Evolutionary conservation across 169 alveolate genomes (phyloP).

Genomic region (Cryptosporidium meleagridis): DNA sequence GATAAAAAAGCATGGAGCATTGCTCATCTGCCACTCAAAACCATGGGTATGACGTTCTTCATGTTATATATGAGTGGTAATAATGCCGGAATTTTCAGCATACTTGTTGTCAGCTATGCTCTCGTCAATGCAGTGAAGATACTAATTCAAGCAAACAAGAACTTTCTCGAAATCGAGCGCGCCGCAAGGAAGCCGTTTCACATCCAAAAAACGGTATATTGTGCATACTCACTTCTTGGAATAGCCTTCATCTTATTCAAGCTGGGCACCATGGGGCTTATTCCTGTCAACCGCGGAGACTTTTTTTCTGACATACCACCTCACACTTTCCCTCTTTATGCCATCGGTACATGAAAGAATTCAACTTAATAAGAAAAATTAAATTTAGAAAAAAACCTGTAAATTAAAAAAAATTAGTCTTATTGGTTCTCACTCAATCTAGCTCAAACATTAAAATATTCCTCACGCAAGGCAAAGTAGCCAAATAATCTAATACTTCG

Average conservation of each 20-base stretch:
- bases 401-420: too few relatives aligned
- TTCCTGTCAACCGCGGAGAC: conserved; percentile 33
- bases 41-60: conserved; percentile 41
- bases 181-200: neutral
- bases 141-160: neutral
- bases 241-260: neutral
- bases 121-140: conserved; percentile 5
- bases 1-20: conserved; percentile 28
- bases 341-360: neutral
- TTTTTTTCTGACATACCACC: neutral
- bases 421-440: neutral
- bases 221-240: conserved; percentile 2
- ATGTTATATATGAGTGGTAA: conserved; percentile 27
- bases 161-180: conserved; percentile 1
- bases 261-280: conserved; percentile 28
- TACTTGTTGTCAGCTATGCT: conserved; percentile 6
- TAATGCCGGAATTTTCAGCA: conserved; percentile 31
- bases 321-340: neutral
- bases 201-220: neutral
- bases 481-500: neutral
- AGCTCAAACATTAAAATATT: neutral
- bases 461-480: neutral
- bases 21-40: conserved; percentile 18
- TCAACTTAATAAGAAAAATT: neutral
- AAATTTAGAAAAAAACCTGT: neutral